Evolutionary conservation across 2,329 filamentous ascomycete species (phyloP).

Genomic region (Trichophyton mentagrophytes): DNA sequence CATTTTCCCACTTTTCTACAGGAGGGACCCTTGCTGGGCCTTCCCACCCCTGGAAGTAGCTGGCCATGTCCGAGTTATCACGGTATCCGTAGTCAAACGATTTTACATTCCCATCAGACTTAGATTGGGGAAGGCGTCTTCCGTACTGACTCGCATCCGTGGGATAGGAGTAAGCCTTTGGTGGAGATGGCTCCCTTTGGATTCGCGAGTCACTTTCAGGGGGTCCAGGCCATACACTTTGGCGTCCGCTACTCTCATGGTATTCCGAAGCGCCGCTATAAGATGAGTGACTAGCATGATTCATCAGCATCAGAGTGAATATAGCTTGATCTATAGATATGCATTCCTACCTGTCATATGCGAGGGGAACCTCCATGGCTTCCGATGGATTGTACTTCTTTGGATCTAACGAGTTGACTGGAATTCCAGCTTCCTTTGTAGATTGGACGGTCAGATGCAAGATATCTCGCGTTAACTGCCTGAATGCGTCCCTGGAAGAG

Average conservation of each 20-base stretch:
- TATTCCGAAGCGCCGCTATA: constrained; percentile 20
- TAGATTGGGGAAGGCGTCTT: constrained; percentile 14
- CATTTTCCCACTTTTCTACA: background rate
- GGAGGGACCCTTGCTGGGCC: background rate
- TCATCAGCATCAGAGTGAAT: background rate
- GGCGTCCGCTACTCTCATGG: constrained; percentile 17
- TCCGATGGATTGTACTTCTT: constrained; percentile 14
- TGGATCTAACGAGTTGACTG: constrained; percentile 10
- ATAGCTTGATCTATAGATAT: constrained; percentile 6
- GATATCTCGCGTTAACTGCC: constrained; percentile 14
- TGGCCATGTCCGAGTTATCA: background rate
- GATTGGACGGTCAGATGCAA: constrained; percentile 11
- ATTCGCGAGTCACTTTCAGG: constrained; percentile 8
- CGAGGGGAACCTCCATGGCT: constrained; percentile 20
- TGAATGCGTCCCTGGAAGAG: constrained; percentile 10
- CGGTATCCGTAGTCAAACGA: constrained; percentile 9
- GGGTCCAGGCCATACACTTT: constrained; percentile 17
- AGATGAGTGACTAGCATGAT: constrained; percentile 13
- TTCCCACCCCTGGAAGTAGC: constrained; percentile 9
- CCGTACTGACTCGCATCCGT: constrained; percentile 10
- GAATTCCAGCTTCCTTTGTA: constrained; percentile 4
- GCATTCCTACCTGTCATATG: constrained; percentile 18
- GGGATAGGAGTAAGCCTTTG: constrained; percentile 15
- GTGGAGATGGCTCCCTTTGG: constrained; percentile 9
- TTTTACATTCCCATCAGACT: constrained; percentile 15